Evolutionary conservation across 2,329 filamentous ascomycete genomes (phyloP).

Genomic region (Aureobasidium sp.): DNA sequence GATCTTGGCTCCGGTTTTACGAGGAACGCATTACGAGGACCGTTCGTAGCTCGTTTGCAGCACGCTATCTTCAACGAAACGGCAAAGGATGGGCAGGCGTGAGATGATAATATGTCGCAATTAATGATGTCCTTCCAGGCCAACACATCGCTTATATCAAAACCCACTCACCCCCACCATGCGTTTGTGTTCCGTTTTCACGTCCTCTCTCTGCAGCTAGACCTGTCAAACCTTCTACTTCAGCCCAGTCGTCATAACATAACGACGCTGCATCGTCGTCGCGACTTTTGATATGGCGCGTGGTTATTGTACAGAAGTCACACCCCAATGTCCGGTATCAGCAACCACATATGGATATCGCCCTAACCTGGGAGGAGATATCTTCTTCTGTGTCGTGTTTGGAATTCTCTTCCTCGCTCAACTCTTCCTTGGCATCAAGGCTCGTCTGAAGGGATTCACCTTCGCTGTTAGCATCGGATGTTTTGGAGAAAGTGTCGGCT

Average conservation of each 20-base stretch:
- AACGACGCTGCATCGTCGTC: not conserved
- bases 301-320: slow-evolving; percentile 23
- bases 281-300: not conserved
- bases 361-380: slow-evolving; percentile 33
- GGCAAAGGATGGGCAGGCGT: slow-evolving; percentile 8
- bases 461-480: slow-evolving; percentile 35
- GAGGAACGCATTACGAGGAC: slow-evolving; percentile 8
- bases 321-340: slow-evolving; percentile 29
- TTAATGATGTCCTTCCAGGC: not conserved
- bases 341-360: slow-evolving; percentile 36
- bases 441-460: slow-evolving; percentile 35
- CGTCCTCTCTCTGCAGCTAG: not conserved
- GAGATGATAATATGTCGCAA: slow-evolving; percentile 13
- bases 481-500: slow-evolving; percentile 38
- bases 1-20: slow-evolving; percentile 4
- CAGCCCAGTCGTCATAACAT: not conserved
- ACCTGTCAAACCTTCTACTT: not conserved
- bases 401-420: slow-evolving; percentile 31
- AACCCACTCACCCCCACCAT: not conserved
- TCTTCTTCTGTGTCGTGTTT: slow-evolving; percentile 34
- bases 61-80: slow-evolving; percentile 11
- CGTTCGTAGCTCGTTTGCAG: slow-evolving; percentile 3
- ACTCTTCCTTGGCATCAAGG: slow-evolving; percentile 28
- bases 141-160: not conserved
- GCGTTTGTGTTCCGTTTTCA: not conserved